Conservation (phyloP, 2,329 filamentous ascomycete genomes). For the Paracoccidioides lutzii region DNA sequence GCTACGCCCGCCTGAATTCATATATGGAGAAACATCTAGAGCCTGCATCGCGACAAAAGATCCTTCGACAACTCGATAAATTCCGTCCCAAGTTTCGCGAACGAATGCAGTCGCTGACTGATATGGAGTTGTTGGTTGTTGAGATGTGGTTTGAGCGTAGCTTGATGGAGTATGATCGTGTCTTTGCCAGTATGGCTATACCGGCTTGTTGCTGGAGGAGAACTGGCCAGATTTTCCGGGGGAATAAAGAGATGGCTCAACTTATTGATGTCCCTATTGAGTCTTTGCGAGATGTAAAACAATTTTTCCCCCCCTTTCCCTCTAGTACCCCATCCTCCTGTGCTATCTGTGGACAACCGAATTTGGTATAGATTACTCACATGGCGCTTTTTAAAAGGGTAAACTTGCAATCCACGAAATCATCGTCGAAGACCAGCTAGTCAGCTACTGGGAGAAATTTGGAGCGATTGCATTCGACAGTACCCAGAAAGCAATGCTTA, state of each 20-base stretch:
- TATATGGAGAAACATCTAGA: constrained; percentile 89
- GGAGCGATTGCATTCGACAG: constrained; percentile 94
- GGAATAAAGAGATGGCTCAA: constrained; percentile 98
- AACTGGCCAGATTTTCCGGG: constrained; percentile 92
- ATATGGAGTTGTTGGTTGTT: constrained; percentile 85
- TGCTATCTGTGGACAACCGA: neutral
- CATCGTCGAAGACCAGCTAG: constrained; percentile 83
- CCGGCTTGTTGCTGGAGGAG: constrained; percentile 94
- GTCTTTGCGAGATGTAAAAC: constrained; percentile 70
- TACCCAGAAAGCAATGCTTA: constrained; percentile 86
- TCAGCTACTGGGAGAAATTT: constrained; percentile 98
- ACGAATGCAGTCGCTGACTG: constrained; percentile 80
- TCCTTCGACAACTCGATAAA: constrained; percentile 76
- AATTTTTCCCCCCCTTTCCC: neutral
- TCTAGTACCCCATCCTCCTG: neutral
- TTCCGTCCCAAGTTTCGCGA: constrained; percentile 94
- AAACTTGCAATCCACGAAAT: constrained; percentile 94
- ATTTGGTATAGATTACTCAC: constrained; percentile 3
- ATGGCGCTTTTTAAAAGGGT: constrained; percentile 44
- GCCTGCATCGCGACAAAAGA: constrained; percentile 72
- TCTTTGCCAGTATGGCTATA: constrained; percentile 98
- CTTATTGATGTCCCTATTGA: constrained; percentile 88
- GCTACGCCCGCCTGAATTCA: constrained; percentile 74
- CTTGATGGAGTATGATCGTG: constrained; percentile 93
- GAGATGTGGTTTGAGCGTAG: constrained; percentile 99